Evolutionary conservation across 352 stramenopile genomes (phyloP).

Genomic region (Phytopythium montanum): DNA sequence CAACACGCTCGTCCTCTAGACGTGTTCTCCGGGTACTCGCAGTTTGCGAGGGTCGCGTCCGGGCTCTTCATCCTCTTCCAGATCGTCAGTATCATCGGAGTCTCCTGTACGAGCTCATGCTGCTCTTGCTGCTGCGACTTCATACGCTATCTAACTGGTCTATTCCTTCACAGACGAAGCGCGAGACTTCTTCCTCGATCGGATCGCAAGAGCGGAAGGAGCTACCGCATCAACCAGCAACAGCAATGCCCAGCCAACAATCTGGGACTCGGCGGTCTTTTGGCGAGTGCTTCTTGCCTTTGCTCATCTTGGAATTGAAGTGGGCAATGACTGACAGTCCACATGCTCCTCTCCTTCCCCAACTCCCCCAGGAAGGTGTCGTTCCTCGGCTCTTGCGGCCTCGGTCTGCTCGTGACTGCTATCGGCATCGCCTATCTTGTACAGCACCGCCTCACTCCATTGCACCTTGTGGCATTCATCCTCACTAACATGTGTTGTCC

Average conservation of each 20-base stretch:
- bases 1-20: slow-evolving; percentile 10
- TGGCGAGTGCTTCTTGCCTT: neutral
- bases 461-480: neutral
- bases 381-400: slow-evolving; percentile 42
- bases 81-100: slow-evolving; percentile 74
- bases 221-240: neutral
- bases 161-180: slow-evolving; percentile 43
- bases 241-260: neutral
- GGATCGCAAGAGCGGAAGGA: slow-evolving; percentile 41
- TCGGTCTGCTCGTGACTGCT: slow-evolving; percentile 47
- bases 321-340: neutral
- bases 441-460: neutral
- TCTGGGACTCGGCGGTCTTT: neutral
- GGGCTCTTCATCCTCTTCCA: slow-evolving; percentile 78
- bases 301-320: neutral
- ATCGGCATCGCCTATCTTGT: slow-evolving; percentile 51
- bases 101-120: slow-evolving; percentile 44
- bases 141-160: neutral
- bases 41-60: slow-evolving; percentile 50
- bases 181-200: slow-evolving; percentile 44
- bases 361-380: slow-evolving; percentile 17
- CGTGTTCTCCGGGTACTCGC: slow-evolving; percentile 65
- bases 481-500: neutral
- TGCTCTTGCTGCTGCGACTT: too few relatives aligned
- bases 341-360: neutral